Conservation (phyloP, 2,329 filamentous ascomycete genomes). For the Colletotrichum brevisporum region DNA sequence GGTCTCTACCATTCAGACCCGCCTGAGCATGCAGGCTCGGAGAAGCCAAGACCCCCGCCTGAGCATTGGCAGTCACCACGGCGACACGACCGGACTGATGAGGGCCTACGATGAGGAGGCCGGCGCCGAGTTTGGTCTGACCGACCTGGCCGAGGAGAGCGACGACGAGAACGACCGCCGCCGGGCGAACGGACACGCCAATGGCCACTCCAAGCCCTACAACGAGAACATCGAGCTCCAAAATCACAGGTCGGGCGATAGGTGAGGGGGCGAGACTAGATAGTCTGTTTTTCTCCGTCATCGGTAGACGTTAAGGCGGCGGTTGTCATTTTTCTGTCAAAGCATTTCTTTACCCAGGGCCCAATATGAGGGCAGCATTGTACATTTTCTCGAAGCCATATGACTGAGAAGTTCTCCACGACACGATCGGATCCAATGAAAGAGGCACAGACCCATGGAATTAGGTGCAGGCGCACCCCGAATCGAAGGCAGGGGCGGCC, state of each 20-base stretch:
- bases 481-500: conserved; percentile 22
- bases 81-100: conserved; percentile 87
- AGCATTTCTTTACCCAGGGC: conserved; percentile 33
- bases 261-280: conserved; percentile 41
- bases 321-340: conserved; percentile 25
- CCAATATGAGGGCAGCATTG: conserved; percentile 36
- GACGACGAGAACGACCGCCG: conserved; percentile 68
- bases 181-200: conserved; percentile 55
- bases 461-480: conserved; percentile 31
- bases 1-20: conserved; percentile 89
- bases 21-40: conserved; percentile 92
- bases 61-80: conserved; percentile 74
- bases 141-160: conserved; percentile 83
- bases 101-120: conserved; percentile 91
- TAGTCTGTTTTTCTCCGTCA: conserved; percentile 24
- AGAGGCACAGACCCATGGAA: conserved; percentile 38
- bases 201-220: conserved; percentile 56
- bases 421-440: conserved; percentile 40
- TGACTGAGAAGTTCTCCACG: conserved; percentile 41
- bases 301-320: conserved; percentile 27
- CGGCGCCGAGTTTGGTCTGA: conserved; percentile 79
- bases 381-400: conserved; percentile 41
- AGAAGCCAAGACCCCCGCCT: conserved; percentile 78
- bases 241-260: conserved; percentile 59
- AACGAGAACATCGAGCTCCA: conserved; percentile 66